Evolutionary conservation across 345 rosid genomes (phyloP).

Genomic region (Microcos paniculata): DNA sequence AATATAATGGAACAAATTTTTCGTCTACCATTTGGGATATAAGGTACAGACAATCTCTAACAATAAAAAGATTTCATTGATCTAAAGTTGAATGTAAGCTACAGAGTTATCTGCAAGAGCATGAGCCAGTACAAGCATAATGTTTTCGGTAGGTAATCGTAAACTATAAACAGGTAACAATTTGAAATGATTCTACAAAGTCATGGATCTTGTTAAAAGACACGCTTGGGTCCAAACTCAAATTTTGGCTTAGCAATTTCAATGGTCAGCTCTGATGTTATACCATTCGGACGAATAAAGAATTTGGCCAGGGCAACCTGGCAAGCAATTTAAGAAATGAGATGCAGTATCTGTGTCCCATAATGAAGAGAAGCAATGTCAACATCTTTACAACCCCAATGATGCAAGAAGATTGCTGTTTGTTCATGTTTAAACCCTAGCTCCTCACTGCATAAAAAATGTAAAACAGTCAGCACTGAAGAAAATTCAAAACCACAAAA

Average conservation of each 20-base stretch:
- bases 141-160: not conserved
- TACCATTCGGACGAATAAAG: conserved; percentile 3
- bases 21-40: not conserved
- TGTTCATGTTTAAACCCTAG: not conserved
- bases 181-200: not conserved
- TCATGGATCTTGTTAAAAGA: not conserved
- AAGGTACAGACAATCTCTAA: not conserved
- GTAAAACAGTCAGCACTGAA: not conserved
- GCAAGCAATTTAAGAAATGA: not conserved
- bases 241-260: not conserved
- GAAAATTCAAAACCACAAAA: not conserved
- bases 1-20: not conserved
- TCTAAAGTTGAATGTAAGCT: not conserved
- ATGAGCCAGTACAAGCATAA: not conserved
- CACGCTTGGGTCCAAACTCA: not conserved
- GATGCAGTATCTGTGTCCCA: not conserved
- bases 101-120: not conserved
- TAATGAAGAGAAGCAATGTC: not conserved
- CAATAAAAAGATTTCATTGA: not conserved
- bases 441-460: conserved; percentile 3
- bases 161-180: conserved; percentile 5
- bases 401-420: not conserved
- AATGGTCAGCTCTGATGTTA: not conserved
- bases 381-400: not conserved
- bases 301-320: not conserved